phyloP scores from a whole-genome alignment of 106 monocot species.

The Dendrobium nobile region DNA sequence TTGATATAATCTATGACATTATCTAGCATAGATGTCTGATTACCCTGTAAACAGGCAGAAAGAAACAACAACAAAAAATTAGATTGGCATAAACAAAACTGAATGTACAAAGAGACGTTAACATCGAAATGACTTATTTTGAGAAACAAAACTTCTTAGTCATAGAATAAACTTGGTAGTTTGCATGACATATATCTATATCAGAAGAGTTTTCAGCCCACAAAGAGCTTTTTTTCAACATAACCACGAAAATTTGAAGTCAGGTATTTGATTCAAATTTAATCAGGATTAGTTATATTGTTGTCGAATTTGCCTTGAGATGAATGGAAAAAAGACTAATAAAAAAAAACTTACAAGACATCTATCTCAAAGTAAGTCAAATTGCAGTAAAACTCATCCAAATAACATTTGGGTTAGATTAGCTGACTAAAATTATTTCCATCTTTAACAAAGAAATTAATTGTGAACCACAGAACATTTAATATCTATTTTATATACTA shows the following conservation, averaged over 20 bases:
- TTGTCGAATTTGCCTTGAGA: too few species aligned
- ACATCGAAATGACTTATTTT: not conserved
- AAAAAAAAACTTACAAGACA: too few species aligned
- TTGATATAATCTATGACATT: constrained; percentile 51
- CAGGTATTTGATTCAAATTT: too few species aligned
- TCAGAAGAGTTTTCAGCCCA: not conserved
- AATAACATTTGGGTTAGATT: too few species aligned
- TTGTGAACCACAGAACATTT: not conserved
- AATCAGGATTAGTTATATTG: too few species aligned
- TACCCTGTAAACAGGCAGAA: constrained; percentile 13
- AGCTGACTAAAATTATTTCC: too few species aligned
- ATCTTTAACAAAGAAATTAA: not conserved
- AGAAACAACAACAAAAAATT: not conserved
- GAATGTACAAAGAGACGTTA: not conserved
- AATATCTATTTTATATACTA: not conserved
- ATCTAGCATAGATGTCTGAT: constrained; percentile 25
- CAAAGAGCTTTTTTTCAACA: not conserved
- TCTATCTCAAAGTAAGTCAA: too few species aligned
- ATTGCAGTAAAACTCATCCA: too few species aligned
- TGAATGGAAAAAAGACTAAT: too few species aligned
- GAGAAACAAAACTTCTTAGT: not conserved
- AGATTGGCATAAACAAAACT: not conserved
- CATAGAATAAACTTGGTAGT: not conserved
- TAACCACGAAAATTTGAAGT: too few species aligned
- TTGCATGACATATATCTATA: not conserved